Evolutionary conservation across 2,329 filamentous ascomycete species (phyloP).

Genomic region (Fusarium begoniae): DNA sequence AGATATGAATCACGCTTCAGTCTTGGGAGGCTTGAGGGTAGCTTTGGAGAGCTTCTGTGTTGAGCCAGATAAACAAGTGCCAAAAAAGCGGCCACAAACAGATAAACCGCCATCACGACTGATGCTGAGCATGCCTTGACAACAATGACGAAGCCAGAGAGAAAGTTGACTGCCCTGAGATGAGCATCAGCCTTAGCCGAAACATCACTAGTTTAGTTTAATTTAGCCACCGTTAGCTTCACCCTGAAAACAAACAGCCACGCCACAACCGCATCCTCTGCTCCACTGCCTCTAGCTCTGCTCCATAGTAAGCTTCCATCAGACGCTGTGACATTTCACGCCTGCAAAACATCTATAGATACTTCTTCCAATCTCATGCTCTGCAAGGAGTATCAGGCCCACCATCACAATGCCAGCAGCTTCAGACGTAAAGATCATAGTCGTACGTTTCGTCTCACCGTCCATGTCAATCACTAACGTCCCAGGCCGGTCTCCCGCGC

Average conservation of each 20-base stretch:
- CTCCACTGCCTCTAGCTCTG: neutral
- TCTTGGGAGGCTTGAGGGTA: constrained; percentile 10
- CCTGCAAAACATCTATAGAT: constrained; percentile 5
- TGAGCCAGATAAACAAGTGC: neutral
- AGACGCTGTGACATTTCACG: neutral
- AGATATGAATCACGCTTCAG: neutral
- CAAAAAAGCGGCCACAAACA: neutral
- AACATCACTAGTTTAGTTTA: neutral
- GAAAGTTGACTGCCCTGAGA: neutral
- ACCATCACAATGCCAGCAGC: constrained; percentile 3
- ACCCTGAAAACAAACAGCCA: neutral
- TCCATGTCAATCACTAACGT: neutral
- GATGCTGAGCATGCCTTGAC: neutral
- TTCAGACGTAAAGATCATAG: constrained; percentile 26
- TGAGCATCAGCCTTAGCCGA: constrained; percentile 4
- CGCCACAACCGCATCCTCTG: neutral
- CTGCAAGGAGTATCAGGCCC: neutral
- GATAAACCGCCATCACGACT: neutral
- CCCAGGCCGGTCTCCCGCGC: constrained; percentile 26
- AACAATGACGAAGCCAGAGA: fast-evolving
- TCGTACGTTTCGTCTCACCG: neutral
- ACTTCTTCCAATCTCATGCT: neutral
- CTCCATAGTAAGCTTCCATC: neutral
- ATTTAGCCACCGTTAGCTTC: neutral
- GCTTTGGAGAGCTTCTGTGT: neutral